Evolutionary conservation across 768 basidiomycete genomes (phyloP).

Genomic region (Mycena vitilis): DNA sequence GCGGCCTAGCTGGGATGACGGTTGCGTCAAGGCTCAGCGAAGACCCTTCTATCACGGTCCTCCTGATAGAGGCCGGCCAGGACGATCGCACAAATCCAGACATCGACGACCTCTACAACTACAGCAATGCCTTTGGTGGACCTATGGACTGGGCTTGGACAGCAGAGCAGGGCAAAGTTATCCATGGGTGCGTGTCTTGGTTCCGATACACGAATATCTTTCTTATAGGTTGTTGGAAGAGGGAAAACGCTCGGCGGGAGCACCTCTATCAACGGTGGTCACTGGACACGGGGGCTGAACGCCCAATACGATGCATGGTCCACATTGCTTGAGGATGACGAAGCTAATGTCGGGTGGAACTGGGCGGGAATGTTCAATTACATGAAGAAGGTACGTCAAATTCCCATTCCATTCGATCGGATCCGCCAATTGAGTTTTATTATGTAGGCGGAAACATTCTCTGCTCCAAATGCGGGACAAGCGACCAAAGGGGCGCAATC

Average conservation of each 20-base stretch:
- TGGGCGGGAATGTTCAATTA: conserved; percentile 57
- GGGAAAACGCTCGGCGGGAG: conserved; percentile 38
- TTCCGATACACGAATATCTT: neutral
- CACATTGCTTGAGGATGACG: conserved; percentile 45
- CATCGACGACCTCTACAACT: conserved; percentile 47
- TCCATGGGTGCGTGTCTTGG: conserved; percentile 40
- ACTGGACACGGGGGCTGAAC: conserved; percentile 46
- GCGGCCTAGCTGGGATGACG: conserved; percentile 47
- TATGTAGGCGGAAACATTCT: conserved; percentile 58
- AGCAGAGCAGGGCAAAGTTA: conserved; percentile 41
- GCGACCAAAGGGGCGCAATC: conserved; percentile 59
- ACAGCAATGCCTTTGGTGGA: conserved; percentile 41
- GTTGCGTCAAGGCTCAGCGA: conserved; percentile 49
- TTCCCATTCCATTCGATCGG: neutral
- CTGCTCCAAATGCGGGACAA: conserved; percentile 59
- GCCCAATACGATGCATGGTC: conserved; percentile 49
- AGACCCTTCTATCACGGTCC: conserved; percentile 42
- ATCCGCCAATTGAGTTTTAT: neutral
- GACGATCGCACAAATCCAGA: conserved; percentile 45
- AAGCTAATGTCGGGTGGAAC: conserved; percentile 59
- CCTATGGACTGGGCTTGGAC: conserved; percentile 48
- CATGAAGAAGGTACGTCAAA: conserved; percentile 56
- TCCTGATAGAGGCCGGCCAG: conserved; percentile 51
- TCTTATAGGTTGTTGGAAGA: neutral
- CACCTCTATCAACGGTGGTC: conserved; percentile 48